Evolutionary conservation across 2,329 filamentous ascomycete genomes (phyloP), one percentile per base, ranked within the genome.

Genomic region (Bipolaris zeicola): DNA sequence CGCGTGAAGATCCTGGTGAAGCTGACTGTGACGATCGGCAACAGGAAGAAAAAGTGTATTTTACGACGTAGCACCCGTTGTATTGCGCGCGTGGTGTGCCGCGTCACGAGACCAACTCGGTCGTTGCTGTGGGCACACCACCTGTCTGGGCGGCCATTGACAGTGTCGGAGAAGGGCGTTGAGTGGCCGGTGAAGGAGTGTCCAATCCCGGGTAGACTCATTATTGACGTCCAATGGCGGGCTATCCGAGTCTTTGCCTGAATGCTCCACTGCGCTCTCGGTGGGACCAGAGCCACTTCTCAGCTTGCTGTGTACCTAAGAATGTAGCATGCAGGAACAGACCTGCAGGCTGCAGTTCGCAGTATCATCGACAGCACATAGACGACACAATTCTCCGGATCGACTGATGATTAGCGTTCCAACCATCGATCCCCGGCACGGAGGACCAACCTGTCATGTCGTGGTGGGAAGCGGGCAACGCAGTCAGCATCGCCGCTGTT

Each of bases 141-240:
- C 24, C 24, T 33, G 16, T 16, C 33, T 39, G 31, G 22, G 33
- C 42, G 34, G 37, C 28, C 36, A 22, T 26, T 8, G 34, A 38
- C 34, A 3, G 45, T 38, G 2, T n/a, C 38, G 16, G 22, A 24
- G 10, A 11, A 28, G 5, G 34, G 24, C 18, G 44, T 33, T 42
- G 38, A 56, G 18, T 52, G 54, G 43, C 33, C n/a, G n/a, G 16
- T 43, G 47, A 26, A 18, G 16, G 11, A 33, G 24, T 50, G 28
- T 42, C 42, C 34, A 14, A 34, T 46, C 28, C 36, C 48, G 36
- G 44, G 49, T 22, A 14, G 34, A 11, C 22, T 33, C 20, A 16
- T 51, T 46, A 33, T 34, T 31, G 37, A 33, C 43, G 20, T 51
- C 56, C 59, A 58, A 58, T 60, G 34, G 48, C 59, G 53, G 55